Conservation (phyloP, 495 filamentous ascomycete species). For the Penicillium pancosmium region DNA sequence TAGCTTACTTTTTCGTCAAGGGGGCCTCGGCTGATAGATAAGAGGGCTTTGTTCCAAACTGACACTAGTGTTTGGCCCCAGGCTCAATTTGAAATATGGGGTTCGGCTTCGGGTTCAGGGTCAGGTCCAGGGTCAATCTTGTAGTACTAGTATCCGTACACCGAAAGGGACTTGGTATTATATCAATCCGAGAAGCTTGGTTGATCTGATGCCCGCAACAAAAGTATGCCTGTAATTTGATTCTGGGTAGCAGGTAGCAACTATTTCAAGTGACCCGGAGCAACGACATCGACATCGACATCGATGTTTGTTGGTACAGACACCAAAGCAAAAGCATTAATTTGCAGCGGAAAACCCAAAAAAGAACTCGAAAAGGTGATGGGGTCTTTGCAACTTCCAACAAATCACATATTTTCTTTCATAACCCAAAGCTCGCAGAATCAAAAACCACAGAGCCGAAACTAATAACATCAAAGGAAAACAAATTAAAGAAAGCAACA, state of each 20-base stretch:
- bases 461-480: slow-evolving; percentile 4
- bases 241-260: not conserved
- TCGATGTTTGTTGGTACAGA: not conserved
- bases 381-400: not conserved
- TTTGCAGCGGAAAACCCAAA: too few relatives aligned
- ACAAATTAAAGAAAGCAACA: slow-evolving; percentile 4
- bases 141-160: too few relatives aligned
- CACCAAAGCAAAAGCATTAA: not conserved
- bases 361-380: too few relatives aligned
- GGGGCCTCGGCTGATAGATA: too few relatives aligned
- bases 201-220: not conserved
- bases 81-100: not conserved
- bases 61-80: not conserved
- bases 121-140: too few relatives aligned
- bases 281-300: too few relatives aligned
- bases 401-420: not conserved
- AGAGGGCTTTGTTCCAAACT: too few relatives aligned
- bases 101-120: not conserved
- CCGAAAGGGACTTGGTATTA: too few relatives aligned
- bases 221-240: not conserved
- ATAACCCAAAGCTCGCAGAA: not conserved
- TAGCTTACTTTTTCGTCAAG: too few relatives aligned
- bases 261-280: not conserved
- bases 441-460: not conserved
- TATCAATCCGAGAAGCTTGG: too few relatives aligned